Evolutionary conservation across 1,284 basidiomycete genomes (phyloP).

Genomic region (Cystobasidium pallidum): DNA sequence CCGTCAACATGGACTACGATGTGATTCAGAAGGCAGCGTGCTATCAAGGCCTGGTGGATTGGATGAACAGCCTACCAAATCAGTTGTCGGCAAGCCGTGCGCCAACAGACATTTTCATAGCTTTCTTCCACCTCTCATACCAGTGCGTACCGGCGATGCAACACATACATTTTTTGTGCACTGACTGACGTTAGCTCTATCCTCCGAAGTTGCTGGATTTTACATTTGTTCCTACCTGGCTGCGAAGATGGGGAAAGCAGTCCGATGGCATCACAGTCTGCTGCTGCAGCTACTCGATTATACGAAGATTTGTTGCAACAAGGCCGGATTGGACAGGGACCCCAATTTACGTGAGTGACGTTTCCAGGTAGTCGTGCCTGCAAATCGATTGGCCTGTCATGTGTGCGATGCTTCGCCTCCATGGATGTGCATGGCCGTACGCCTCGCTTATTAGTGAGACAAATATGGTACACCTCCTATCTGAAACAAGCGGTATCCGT

Average conservation of each 20-base stretch:
- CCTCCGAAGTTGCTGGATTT: slow-evolving; percentile 4
- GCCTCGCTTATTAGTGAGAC: too few relatives aligned
- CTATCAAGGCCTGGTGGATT: slow-evolving; percentile 13
- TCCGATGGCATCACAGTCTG: slow-evolving; percentile 16
- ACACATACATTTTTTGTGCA: not conserved
- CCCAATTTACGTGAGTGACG: slow-evolving; percentile 25
- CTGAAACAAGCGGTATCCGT: too few relatives aligned
- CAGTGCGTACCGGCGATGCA: not conserved
- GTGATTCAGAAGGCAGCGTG: not conserved
- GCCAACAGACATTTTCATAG: slow-evolving; percentile 21
- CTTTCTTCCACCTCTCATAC: slow-evolving; percentile 21
- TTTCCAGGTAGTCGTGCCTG: too few relatives aligned
- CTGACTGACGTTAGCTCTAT: not conserved
- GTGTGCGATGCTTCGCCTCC: too few relatives aligned
- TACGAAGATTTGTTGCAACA: slow-evolving; percentile 25
- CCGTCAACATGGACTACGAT: slow-evolving; percentile 2
- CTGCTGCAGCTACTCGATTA: slow-evolving; percentile 13
- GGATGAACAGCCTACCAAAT: slow-evolving; percentile 2
- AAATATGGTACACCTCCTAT: not conserved
- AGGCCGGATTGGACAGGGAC: slow-evolving; percentile 13
- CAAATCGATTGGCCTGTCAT: too few relatives aligned
- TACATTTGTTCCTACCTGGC: slow-evolving; percentile 15
- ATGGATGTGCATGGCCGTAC: too few relatives aligned
- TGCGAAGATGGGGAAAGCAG: slow-evolving; percentile 1
- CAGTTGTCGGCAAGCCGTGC: slow-evolving; percentile 11